phyloP scores from a whole-genome alignment of 495 filamentous ascomycete species.

The Hypoxylon subgilvum region DNA sequence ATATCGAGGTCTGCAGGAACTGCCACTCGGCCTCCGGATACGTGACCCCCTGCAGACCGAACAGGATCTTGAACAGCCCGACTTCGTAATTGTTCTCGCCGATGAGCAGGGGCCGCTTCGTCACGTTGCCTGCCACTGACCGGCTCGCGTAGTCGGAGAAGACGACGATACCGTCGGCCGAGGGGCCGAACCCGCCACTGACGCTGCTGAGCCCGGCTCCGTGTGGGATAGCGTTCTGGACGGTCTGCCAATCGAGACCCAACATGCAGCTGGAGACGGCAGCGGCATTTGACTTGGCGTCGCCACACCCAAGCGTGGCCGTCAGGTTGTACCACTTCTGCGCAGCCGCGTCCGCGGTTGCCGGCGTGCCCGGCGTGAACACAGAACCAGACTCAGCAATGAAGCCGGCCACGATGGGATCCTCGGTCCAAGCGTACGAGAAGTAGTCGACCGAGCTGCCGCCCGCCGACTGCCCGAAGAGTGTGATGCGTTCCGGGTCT shows the following conservation, averaged over 20 bases:
- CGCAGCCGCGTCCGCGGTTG: slow-evolving; percentile 41
- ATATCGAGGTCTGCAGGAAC: slow-evolving; percentile 51
- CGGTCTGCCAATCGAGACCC: slow-evolving; percentile 32
- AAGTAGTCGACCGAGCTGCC: slow-evolving; percentile 57
- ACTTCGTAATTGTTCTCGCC: slow-evolving; percentile 56
- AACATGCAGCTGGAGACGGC: slow-evolving; percentile 49
- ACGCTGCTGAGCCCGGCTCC: slow-evolving; percentile 23
- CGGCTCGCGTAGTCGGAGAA: slow-evolving; percentile 49
- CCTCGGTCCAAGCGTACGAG: slow-evolving; percentile 50
- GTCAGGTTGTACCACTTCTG: slow-evolving; percentile 48
- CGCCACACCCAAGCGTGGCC: slow-evolving; percentile 52
- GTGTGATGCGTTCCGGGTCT: slow-evolving; percentile 56
- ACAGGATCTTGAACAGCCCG: slow-evolving; percentile 42
- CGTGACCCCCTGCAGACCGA: slow-evolving; percentile 32
- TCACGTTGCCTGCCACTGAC: slow-evolving; percentile 15
- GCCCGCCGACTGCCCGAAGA: slow-evolving; percentile 61
- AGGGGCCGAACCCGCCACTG: slow-evolving; percentile 54
- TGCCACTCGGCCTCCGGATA: slow-evolving; percentile 42
- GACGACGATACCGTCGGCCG: slow-evolving; percentile 52
- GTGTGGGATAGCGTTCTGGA: slow-evolving; percentile 42
- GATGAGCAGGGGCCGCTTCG: slow-evolving; percentile 49
- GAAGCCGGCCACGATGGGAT: slow-evolving; percentile 51
- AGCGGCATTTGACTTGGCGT: slow-evolving; percentile 31
- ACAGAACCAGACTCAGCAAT: slow-evolving; percentile 62
- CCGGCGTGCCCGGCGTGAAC: slow-evolving; percentile 40